A percentile compares a stretch with the other conserved stretches of the same genome.
These are phyloP conservation scores for Boletus patriciae DNA, from an alignment of 768 basidiomycete genomes.

Conservation along the genomic window DNA sequence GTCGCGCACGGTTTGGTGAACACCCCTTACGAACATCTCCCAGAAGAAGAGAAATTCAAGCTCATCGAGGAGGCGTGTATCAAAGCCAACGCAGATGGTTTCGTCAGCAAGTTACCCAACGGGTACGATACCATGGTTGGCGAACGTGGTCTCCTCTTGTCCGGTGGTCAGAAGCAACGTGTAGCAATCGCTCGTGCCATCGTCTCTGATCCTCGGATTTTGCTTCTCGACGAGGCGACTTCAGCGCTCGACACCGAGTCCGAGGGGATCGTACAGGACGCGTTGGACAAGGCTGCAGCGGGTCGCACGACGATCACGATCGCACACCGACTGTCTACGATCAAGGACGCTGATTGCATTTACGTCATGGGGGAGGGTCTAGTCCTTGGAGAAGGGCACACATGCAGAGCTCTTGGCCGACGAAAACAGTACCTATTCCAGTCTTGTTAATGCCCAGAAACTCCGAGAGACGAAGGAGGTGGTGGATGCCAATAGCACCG, in stretches of 20 bases:
- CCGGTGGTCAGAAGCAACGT: constrained; percentile 86
- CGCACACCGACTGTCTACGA: constrained; percentile 77
- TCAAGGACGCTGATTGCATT: constrained; percentile 81
- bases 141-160: constrained; percentile 82
- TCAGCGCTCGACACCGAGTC: constrained; percentile 88
- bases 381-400: constrained; percentile 77
- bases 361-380: constrained; percentile 89
- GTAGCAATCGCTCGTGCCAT: constrained; percentile 89
- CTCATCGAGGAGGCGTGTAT: constrained; percentile 82
- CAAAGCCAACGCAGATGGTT: constrained; percentile 90
- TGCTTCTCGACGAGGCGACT: constrained; percentile 89
- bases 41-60: constrained; percentile 72
- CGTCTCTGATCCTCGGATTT: constrained; percentile 81
- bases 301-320: constrained; percentile 82
- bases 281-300: constrained; percentile 79
- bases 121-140: constrained; percentile 90
- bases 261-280: constrained; percentile 87
- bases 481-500: constrained; percentile 27
- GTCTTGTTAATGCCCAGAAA: constrained; percentile 76
- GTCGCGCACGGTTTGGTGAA: constrained; percentile 84
- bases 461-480: constrained; percentile 55
- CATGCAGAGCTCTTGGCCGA: constrained; percentile 65
- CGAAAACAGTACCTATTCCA: constrained; percentile 65
- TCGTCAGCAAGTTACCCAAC: constrained; percentile 74
- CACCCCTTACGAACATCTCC: constrained; percentile 61